Evolutionary conservation across 805 yeast genomes (phyloP), one percentile per base, ranked within the genome.

Genomic region (Helenozyma rhizophorensis): DNA sequence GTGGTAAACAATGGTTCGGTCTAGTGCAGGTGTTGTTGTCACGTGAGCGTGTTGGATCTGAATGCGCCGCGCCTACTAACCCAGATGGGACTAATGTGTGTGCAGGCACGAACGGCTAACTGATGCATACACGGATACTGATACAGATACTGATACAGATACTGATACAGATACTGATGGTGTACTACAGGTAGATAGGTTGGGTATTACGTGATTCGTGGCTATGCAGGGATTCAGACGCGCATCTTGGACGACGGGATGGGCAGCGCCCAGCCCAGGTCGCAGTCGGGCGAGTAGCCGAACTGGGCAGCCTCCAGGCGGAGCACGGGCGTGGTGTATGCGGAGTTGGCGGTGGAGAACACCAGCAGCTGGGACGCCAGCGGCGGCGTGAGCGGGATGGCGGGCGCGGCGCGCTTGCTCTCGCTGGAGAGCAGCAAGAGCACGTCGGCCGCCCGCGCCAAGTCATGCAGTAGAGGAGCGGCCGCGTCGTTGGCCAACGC

Each of bases 351-450:
- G 21, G 28, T 37, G 9, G 68, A 63, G 34, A 63, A 63, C 8
- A 63, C 55, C 21, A 64, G 60, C 30, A 60, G 52, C 42, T 60
- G 68, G 11, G 68, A 60, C n/a, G 69, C 69, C 33, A 61, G 58
- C 18, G 69, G 69, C n/a, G 69, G 69, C 2, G 69, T 63, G 12
- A 53, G 44, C 12, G 68, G 68, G 15, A 40, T 21, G 21, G 11
- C 25, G 33, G 34, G 36, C 23, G 16, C 27, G 16, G 27, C 22
- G 21, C 21, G 33, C 23, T 26, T 31, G 12, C 17, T 26, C 10
- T 36, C 42, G 11, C 24, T 21, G 14, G 29, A 21, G 17, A 43
- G 30, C 36, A 36, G 41, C 32, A 38, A 28, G 21, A 46, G 22
- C 12, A 34, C 22, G 25, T 46, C 48, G 9, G 45, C 50, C 8